phyloP scores from a whole-genome alignment of 2,329 filamentous ascomycete species.

The Monilinia polystroma region DNA sequence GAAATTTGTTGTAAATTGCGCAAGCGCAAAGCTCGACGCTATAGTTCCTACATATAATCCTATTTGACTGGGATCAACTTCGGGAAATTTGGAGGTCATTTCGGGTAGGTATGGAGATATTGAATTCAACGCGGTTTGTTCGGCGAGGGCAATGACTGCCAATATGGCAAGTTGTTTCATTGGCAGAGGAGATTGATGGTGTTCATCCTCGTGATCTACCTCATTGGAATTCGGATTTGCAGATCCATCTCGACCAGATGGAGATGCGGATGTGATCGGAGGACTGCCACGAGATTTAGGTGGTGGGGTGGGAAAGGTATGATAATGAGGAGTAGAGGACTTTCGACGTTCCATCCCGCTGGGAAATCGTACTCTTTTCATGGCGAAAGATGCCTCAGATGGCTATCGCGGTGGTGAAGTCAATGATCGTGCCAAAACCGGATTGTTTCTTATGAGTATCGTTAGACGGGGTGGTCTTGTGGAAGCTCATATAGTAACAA shows the following conservation, averaged over 20 bases:
- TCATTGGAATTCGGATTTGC: conserved; percentile 39
- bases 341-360: conserved; percentile 37
- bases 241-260: conserved; percentile 37
- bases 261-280: conserved; percentile 40
- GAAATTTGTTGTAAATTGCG: conserved; percentile 90
- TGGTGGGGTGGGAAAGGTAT: conserved; percentile 76
- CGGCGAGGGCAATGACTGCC: conserved; percentile 83
- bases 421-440: neutral
- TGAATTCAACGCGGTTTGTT: conserved; percentile 95
- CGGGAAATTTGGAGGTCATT: conserved; percentile 85
- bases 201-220: conserved; percentile 40
- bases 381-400: conserved; percentile 2
- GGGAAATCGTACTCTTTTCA: conserved; percentile 17
- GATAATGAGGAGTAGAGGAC: conserved; percentile 61
- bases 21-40: conserved; percentile 86
- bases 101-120: conserved; percentile 92
- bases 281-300: conserved; percentile 60
- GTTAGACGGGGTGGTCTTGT: conserved; percentile 10
- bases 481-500: conserved; percentile 4
- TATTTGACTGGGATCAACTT: conserved; percentile 67
- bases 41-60: conserved; percentile 89
- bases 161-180: conserved; percentile 79
- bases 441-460: neutral
- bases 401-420: conserved; percentile 1
- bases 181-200: conserved; percentile 65